Conservation (phyloP, 371 early-diverging fungal species). For the Amoeboaphelidium occidentale region DNA sequence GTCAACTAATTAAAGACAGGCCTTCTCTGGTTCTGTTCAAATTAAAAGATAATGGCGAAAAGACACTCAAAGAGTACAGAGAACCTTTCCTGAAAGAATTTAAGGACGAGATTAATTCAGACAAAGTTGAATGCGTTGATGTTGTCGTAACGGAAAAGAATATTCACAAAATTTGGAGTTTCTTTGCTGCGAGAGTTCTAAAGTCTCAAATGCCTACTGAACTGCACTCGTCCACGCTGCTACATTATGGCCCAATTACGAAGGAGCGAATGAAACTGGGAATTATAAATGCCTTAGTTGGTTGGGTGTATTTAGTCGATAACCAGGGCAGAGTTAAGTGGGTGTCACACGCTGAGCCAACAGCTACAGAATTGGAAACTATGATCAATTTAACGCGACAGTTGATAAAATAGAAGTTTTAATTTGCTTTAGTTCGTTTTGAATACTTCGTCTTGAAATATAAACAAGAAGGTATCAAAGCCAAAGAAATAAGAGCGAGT, state of each 20-base stretch:
- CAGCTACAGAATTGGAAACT: conserved; percentile 29
- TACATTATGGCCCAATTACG: neutral
- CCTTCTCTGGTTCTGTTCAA: no score
- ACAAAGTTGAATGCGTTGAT: neutral
- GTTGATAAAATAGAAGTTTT: no score
- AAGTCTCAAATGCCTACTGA: neutral
- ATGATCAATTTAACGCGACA: conserved; percentile 23
- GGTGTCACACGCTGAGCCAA: conserved; percentile 58
- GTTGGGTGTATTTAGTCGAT: conserved; percentile 55
- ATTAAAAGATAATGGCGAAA: no score
- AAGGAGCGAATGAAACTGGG: conserved; percentile 25
- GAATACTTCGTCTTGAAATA: neutral
- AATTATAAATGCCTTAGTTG: conserved; percentile 45
- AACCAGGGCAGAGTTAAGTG: conserved; percentile 42
- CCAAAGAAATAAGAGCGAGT: neutral
- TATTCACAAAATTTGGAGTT: neutral
- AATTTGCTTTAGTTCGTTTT: no score
- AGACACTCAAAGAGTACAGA: neutral
- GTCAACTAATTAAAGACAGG: no score
- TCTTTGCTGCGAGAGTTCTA: neutral
- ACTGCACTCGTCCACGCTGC: neutral
- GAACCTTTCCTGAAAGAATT: neutral
- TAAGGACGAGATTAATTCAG: neutral
- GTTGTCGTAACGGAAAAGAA: neutral
- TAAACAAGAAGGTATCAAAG: neutral